Evolutionary conservation across 192 early-diverging fungal species (phyloP), one percentile per base, ranked within the genome.

Genomic region (Backusella liffmaniae): DNA sequence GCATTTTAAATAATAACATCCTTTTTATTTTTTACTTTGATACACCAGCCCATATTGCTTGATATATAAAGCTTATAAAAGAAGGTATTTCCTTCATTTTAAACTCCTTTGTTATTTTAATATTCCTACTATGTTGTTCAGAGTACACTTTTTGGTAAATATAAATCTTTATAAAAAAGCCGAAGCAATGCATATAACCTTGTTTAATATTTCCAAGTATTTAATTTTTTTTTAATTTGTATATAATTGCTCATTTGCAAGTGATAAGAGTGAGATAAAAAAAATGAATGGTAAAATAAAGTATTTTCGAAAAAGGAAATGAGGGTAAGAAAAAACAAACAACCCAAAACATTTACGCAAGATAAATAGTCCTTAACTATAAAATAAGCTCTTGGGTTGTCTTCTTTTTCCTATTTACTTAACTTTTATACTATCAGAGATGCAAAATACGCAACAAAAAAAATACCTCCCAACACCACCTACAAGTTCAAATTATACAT

Each of bases 401-500:
- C 4, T 66, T 10, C 12, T 34, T 8, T 66, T 66, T 29, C 13
- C 15, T 15, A 16, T 6, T 32, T 32, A 23, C 16, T 67, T 36
- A 21, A n/a, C 15, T 67, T 67, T 67, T 35, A n/a, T 67, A 6
- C 39, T 21, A n/a, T 35, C 1, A 66, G 18, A n/a, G 21, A 68
- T 68, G 67, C 35, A 69, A 12, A 69, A 69, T 16, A 41, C n/a
- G 12, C 35, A 69, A 26, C 36, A 69, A 5, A 69, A 69, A 23
- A 39, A 36, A 41, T n/a, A 21, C 3, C 67, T 37, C 21, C 67
- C 67, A 29, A 69, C 67, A 39, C 67, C 67, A 41, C 21, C 67
- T 39, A 69, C 67, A 8, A 69, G 67, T 69, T 39, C 67, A 41
- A 37, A 69, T 39, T 41, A 69, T n/a, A 69, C 35, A 12, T 39